phyloP scores from a whole-genome alignment of 768 basidiomycete genomes.

The Pleurotus salmoneostramineus region DNA sequence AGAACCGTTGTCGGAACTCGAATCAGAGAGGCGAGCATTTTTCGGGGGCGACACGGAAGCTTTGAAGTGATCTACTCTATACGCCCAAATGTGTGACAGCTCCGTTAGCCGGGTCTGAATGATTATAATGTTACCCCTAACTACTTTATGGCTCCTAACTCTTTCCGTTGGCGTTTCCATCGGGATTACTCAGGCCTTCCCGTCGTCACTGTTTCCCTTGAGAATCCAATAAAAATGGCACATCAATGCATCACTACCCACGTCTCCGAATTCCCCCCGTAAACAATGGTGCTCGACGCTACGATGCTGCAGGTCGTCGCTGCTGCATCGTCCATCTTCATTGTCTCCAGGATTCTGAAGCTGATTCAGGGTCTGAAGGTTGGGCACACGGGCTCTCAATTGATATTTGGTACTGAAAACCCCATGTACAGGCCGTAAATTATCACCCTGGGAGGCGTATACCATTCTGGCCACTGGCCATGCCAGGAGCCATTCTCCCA shows the following conservation, averaged over 20 bases:
- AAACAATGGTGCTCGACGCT: not conserved
- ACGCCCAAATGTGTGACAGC: not conserved
- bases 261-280: too few species aligned
- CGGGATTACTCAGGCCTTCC: not conserved
- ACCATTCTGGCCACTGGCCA: conserved; percentile 34
- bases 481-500: conserved; percentile 32
- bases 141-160: not conserved
- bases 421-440: conserved; percentile 25
- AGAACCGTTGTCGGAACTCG: conserved; percentile 14
- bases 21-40: conserved; percentile 12
- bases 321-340: conserved; percentile 16
- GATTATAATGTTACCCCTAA: not conserved
- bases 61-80: not conserved
- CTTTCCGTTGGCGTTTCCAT: not conserved
- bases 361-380: conserved; percentile 27
- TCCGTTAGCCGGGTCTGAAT: too few species aligned
- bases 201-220: too few species aligned
- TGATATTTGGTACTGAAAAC: not conserved
- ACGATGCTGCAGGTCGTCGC: not conserved
- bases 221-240: too few species aligned
- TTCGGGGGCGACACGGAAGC: not conserved
- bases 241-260: too few species aligned
- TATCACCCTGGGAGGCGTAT: conserved; percentile 35
- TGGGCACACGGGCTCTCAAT: conserved; percentile 1
- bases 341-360: conserved; percentile 26